A percentile compares a stretch with the other conserved stretches of the same genome.
phyloP scores from a whole-genome alignment of 2,329 filamentous ascomycete genomes.

The Trichothecium roseum region DNA sequence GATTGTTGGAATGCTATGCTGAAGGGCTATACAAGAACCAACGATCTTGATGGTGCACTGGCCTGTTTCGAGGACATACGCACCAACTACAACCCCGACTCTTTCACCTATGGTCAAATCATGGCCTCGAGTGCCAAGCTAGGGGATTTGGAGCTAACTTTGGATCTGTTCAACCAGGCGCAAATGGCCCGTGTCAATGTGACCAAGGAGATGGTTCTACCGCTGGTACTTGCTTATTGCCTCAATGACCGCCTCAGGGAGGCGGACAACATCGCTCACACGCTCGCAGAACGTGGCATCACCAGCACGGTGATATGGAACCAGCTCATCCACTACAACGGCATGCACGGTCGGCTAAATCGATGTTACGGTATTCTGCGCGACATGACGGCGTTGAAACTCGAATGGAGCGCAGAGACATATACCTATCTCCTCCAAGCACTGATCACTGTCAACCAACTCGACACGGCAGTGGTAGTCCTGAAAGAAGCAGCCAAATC shows the following conservation, averaged over 20 bases:
- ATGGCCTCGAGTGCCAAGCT: conserved; percentile 61
- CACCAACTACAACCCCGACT: conserved; percentile 40
- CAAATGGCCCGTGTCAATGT: conserved; percentile 39
- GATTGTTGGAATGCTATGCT: conserved; percentile 69
- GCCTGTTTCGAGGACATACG: conserved; percentile 51
- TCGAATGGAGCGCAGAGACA: conserved; percentile 39
- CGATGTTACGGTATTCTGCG: conserved; percentile 37
- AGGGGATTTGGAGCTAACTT: conserved; percentile 63
- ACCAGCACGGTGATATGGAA: conserved; percentile 65
- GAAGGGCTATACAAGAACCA: conserved; percentile 54
- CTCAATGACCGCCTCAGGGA: conserved; percentile 23
- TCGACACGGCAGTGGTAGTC: conserved; percentile 37
- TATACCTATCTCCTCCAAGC: conserved; percentile 39
- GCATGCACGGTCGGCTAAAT: conserved; percentile 45
- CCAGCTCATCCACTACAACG: conserved; percentile 59
- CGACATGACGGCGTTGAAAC: conserved; percentile 33
- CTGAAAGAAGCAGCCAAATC: conserved; percentile 32
- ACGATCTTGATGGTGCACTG: conserved; percentile 58
- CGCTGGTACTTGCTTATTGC: conserved; percentile 59
- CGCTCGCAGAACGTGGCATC: conserved; percentile 40
- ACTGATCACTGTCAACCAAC: conserved; percentile 36
- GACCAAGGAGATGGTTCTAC: conserved; percentile 48
- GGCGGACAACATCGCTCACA: conserved; percentile 29
- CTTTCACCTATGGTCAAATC: conserved; percentile 58
- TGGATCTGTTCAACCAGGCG: conserved; percentile 55